phyloP scores from a whole-genome alignment of 768 basidiomycete genomes.

The Pholiota molesta region DNA sequence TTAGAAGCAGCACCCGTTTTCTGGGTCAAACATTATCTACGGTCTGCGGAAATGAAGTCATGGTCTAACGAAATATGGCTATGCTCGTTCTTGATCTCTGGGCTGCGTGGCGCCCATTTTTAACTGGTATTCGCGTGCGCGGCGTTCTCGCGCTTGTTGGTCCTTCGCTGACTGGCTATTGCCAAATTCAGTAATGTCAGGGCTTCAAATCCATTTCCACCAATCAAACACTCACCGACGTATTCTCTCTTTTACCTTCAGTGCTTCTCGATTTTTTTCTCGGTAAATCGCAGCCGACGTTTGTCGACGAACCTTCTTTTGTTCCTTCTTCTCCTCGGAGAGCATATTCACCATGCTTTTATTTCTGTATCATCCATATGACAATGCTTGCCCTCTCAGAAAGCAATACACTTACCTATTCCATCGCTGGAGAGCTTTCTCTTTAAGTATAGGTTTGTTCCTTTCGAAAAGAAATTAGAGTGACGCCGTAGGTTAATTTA shows the following conservation, averaged over 20 bases:
- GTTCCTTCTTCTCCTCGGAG: neutral
- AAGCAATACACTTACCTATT: too few relatives aligned
- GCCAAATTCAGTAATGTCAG: neutral
- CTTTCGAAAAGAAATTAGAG: too few relatives aligned
- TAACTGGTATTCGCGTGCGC: neutral
- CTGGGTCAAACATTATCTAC: too few relatives aligned
- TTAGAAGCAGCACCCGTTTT: too few relatives aligned
- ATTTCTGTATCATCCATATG: too few relatives aligned
- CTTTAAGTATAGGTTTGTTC: too few relatives aligned
- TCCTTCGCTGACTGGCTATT: neutral
- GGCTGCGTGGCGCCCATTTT: neutral
- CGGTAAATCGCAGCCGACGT: neutral
- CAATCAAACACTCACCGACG: neutral
- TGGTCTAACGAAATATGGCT: too few relatives aligned
- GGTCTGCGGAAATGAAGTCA: too few relatives aligned
- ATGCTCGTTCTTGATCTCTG: neutral
- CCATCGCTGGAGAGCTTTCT: too few relatives aligned
- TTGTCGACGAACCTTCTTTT: neutral
- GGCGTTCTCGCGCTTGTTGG: neutral
- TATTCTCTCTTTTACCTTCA: neutral
- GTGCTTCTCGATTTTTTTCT: neutral
- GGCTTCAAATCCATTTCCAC: neutral
- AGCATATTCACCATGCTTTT: too few relatives aligned
- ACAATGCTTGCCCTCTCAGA: too few relatives aligned
- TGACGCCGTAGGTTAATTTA: too few relatives aligned